Evolutionary conservation across 257 asterid species (phyloP), one percentile per base, ranked within the genome.

Genomic region (Solanum pennellii): DNA sequence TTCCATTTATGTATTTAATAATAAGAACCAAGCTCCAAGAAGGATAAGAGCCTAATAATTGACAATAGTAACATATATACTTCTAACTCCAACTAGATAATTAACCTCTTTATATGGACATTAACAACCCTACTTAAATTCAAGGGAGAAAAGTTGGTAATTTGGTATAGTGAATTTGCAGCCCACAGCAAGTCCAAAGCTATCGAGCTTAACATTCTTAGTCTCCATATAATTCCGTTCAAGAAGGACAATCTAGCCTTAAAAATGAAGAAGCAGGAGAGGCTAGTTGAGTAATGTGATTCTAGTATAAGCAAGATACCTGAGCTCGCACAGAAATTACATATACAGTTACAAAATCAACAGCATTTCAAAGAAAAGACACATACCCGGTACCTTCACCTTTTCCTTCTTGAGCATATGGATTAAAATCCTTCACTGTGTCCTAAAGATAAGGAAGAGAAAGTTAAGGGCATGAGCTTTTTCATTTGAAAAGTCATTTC

Each of bases 311-410:
- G 84, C 42, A 79, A 7, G 5, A 27, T 45, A 15, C 1, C 15
- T 45, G 66, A 80, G 15, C 85, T 47, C 62, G 1, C 66, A 45
- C 21, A 35, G 49, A 73, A 37, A 37, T 37, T 37, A 20, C 6
- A 47, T 10, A 10, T 80, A 20, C 42, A 29, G 44, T 80, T 18
- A 47, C 25, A 80, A 29, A n/a, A 82, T 3, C 31, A 49, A 82
- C 71, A 82, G 69, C 85, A 45, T 82, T 82, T 45, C 72, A 56
- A 35, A 86, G 87, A 85, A 82, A 47, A 45, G 80, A 89, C 31
- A 88, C 98, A 59, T 94, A 97, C 99, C 99, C 99, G 16, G 98
- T 97, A 49, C 99, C 99, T 84, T 96, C 97, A 31, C 97, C 98
- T 3, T 66, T 49, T 79, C 94, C 98, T 89, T 93, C 95, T 7